Percentiles rank a stretch among this genome's conserved stretches.
phyloP scores from a whole-genome alignment of 805 yeast species.

The Hanseniaspora occidentalis region DNA sequence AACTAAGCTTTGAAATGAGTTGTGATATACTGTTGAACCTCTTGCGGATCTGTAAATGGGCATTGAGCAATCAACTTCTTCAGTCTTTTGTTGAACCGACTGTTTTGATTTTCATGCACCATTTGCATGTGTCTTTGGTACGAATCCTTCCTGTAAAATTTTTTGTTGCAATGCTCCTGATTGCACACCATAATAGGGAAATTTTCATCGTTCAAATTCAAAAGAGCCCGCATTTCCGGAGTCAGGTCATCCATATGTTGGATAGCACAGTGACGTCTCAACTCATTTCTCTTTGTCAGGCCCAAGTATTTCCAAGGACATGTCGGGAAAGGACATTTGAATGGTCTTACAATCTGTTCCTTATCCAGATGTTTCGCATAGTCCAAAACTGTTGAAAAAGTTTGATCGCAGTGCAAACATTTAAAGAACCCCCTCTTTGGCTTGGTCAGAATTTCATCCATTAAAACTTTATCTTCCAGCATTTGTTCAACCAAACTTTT shows the following conservation, averaged over 20 bases:
- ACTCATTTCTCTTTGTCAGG: constrained; percentile 34
- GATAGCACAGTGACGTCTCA: constrained; percentile 37
- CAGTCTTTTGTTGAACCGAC: constrained; percentile 29
- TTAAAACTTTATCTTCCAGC: constrained; percentile 15
- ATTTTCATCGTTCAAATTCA: constrained; percentile 19
- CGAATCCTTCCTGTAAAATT: constrained; percentile 41
- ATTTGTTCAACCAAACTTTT: constrained; percentile 6
- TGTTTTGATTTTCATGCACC: constrained; percentile 32
- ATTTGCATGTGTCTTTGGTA: constrained; percentile 38
- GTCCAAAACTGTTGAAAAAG: constrained; percentile 27
- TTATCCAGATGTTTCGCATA: constrained; percentile 35
- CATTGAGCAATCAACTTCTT: constrained; percentile 15
- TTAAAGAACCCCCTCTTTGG: constrained; percentile 33
- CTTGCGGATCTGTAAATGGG: constrained; percentile 12
- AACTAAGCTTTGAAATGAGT: neutral
- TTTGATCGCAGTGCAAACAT: constrained; percentile 35
- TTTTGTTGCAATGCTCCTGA: constrained; percentile 30
- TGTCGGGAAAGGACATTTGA: constrained; percentile 32
- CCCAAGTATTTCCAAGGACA: constrained; percentile 41
- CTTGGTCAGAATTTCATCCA: constrained; percentile 20
- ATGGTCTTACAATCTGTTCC: constrained; percentile 26
- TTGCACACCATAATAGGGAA: constrained; percentile 23
- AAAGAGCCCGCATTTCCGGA: constrained; percentile 14
- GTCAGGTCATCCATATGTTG: constrained; percentile 29
- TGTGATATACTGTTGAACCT: constrained; percentile 8